Conservation (phyloP, 805 yeast species). For the Candida endomychidarum region DNA sequence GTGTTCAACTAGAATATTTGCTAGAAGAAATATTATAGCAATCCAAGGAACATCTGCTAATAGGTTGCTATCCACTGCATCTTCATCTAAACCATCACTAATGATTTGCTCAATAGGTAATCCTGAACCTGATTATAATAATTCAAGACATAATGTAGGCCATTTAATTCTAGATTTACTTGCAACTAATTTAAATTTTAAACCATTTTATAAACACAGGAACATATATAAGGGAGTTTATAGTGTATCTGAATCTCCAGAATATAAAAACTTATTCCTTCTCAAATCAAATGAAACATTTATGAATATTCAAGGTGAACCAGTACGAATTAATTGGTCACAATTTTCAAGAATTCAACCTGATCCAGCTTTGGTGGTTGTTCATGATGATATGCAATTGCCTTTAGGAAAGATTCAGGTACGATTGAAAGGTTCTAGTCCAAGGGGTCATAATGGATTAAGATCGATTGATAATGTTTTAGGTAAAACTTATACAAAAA, state of each 20-base stretch:
- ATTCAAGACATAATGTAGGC: conserved; percentile 81
- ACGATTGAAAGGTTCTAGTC: conserved; percentile 57
- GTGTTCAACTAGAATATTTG: no score
- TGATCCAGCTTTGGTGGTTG: conserved; percentile 48
- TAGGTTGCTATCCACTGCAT: not conserved
- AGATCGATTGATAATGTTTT: conserved; percentile 50
- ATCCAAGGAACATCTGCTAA: no score
- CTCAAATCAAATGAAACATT: conserved; percentile 53
- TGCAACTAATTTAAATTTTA: conserved; percentile 17
- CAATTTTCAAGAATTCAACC: conserved; percentile 24
- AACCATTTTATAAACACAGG: conserved; percentile 19
- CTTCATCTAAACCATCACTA: conserved; percentile 8
- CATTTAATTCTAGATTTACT: conserved; percentile 49
- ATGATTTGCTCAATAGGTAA: conserved; percentile 66
- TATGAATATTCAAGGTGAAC: conserved; percentile 74
- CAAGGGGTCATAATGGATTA: conserved; percentile 86
- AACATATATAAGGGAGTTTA: conserved; percentile 23
- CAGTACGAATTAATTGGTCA: conserved; percentile 51
- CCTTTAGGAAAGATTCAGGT: conserved; percentile 66
- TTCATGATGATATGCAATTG: conserved; percentile 79
- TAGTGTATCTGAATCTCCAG: conserved; percentile 19
- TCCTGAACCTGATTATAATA: conserved; percentile 60
- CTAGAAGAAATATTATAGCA: no score
- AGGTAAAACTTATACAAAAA: conserved; percentile 57
- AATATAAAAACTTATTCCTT: conserved; percentile 30